These are phyloP conservation scores for Yarrowia sp. DNA, from an alignment of 805 yeast genomes.

Conservation along the genomic window DNA sequence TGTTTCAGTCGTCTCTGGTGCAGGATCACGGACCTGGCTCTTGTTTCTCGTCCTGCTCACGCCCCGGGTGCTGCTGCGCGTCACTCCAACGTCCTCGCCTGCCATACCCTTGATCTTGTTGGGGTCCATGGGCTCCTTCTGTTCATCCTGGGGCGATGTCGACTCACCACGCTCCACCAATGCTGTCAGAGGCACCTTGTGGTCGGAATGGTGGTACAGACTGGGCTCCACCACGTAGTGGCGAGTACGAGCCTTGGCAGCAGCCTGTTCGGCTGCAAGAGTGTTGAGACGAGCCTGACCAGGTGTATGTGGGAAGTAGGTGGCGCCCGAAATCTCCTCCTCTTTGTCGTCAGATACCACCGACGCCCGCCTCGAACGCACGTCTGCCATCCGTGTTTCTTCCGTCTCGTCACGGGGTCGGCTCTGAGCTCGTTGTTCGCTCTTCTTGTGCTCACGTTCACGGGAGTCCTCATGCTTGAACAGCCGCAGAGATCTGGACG, in stretches of 20 bases:
- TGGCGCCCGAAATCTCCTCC: conserved; percentile 47
- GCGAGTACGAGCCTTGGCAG: conserved; percentile 41
- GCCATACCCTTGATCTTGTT: conserved; percentile 35
- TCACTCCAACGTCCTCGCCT: conserved; percentile 23
- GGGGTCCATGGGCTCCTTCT: conserved; percentile 20
- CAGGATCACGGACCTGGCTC: conserved; percentile 13
- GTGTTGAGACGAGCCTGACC: conserved; percentile 34
- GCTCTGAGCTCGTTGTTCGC: conserved; percentile 21
- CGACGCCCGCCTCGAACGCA: conserved; percentile 9
- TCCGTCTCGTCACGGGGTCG: conserved; percentile 12
- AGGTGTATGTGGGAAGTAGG: conserved; percentile 48
- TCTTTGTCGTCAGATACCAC: conserved; percentile 43
- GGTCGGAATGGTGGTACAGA: neutral
- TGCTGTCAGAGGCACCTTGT: conserved; percentile 14
- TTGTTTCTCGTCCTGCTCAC: conserved; percentile 20
- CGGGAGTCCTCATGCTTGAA: conserved; percentile 46
- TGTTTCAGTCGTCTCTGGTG: neutral
- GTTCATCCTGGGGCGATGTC: conserved; percentile 3
- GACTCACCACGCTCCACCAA: conserved; percentile 5
- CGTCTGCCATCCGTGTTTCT: conserved; percentile 3
- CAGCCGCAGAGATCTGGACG: conserved; percentile 52
- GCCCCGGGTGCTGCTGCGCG: conserved; percentile 20
- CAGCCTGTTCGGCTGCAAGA: conserved; percentile 18
- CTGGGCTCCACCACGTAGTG: conserved; percentile 28
- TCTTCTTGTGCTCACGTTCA: conserved; percentile 21